These are phyloP conservation scores for Puccinia hordei DNA, from an alignment of 1,284 basidiomycete genomes.

Conservation along the genomic window DNA sequence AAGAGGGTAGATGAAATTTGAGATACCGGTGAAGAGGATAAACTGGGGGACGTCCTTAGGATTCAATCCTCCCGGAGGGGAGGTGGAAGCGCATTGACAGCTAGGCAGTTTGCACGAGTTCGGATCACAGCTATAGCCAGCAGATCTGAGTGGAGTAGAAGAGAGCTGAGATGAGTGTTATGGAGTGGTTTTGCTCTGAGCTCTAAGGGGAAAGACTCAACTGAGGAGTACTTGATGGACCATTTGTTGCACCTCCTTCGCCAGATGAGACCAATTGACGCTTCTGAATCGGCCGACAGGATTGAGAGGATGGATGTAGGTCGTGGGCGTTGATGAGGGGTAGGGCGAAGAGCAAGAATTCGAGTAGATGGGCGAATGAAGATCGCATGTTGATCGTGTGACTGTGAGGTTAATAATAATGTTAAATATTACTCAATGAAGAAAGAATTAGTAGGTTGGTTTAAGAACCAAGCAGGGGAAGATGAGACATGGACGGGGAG, in stretches of 20 bases:
- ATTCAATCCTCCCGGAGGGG: slow-evolving; percentile 70
- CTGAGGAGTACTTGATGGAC: slow-evolving; percentile 43
- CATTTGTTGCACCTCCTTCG: slow-evolving; percentile 34
- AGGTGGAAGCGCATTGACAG: slow-evolving; percentile 73
- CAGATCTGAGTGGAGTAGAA: slow-evolving; percentile 52
- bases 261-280: slow-evolving; percentile 39
- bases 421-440: background rate
- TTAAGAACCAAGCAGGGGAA: too few species aligned
- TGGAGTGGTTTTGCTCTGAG: background rate
- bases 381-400: slow-evolving; percentile 2
- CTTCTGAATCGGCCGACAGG: slow-evolving; percentile 49
- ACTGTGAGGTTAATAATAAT: background rate
- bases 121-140: slow-evolving; percentile 72
- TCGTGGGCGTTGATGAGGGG: slow-evolving; percentile 23
- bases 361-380: slow-evolving; percentile 9
- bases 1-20: background rate
- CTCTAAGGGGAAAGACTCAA: background rate
- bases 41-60: slow-evolving; percentile 72
- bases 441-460: too few species aligned
- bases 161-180: background rate
- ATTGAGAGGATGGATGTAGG: background rate
- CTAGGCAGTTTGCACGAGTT: slow-evolving; percentile 69
- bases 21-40: slow-evolving; percentile 67
- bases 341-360: background rate
- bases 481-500: too few species aligned